Evolutionary conservation across 768 basidiomycete genomes (phyloP).

Genomic region (Saitozyma sp.): DNA sequence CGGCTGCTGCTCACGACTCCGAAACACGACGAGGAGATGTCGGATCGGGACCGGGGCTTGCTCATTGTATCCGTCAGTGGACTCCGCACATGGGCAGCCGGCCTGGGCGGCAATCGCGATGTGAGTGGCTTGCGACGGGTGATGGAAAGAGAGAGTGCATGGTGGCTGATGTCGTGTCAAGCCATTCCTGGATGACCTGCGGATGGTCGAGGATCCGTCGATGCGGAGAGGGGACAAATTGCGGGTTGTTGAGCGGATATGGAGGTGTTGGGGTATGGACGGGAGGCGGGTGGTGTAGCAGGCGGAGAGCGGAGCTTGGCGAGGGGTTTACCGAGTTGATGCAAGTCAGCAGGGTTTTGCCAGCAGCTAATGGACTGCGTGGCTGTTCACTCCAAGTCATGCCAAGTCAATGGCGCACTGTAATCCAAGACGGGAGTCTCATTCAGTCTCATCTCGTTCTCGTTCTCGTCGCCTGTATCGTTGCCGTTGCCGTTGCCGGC

Average conservation of each 20-base stretch:
- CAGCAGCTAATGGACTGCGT: background rate
- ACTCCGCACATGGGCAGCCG: conserved; percentile 48
- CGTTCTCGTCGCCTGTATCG: no score
- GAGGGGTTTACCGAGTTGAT: no score
- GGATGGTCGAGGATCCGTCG: conserved; percentile 73
- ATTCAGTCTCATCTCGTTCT: background rate
- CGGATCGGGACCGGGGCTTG: conserved; percentile 45
- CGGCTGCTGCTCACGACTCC: conserved; percentile 41
- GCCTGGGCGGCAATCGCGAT: conserved; percentile 31
- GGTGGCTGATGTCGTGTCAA: conserved; percentile 38
- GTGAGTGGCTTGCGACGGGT: conserved; percentile 2
- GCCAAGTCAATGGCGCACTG: background rate
- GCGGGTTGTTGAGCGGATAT: conserved; percentile 77
- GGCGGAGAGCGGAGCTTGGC: background rate
- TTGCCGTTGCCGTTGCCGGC: no score
- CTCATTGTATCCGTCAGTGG: conserved; percentile 46
- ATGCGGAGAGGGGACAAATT: conserved; percentile 71
- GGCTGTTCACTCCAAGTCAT: background rate
- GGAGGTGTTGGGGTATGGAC: conserved; percentile 73
- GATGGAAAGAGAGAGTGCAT: no score
- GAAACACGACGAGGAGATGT: conserved; percentile 43
- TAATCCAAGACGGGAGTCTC: no score
- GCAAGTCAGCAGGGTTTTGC: no score
- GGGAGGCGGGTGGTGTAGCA: conserved; percentile 16
- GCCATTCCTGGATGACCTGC: conserved; percentile 81